Base-by-base conservation (phyloP, 805 yeast species). In the Candida corydali region DNA sequence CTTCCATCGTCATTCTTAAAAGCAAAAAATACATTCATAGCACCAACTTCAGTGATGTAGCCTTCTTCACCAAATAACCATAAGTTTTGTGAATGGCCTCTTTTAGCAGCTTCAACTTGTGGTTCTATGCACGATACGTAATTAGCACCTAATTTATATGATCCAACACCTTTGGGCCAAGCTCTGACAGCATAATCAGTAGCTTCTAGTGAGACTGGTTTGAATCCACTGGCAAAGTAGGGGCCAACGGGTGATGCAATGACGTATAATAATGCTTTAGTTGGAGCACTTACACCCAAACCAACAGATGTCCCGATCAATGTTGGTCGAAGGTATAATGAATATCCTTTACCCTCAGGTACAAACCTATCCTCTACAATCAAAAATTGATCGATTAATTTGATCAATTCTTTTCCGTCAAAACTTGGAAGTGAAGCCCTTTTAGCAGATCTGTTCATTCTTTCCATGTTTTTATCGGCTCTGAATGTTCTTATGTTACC, bases 151-250 rank as follows among this genome's bases (percentile, higher is more conserved):
- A 91, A 78, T 67, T 91, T 91, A 64, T 78, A 82, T 77, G 91
- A 84, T 65, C 98, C 98, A 51, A 80, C 88, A 63, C 98, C 98
- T 55, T 96, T 96, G 57, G 98, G 98, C 98, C 98, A 91, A 20
- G 98, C 98, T 70, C 98, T 85, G 23, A 89, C 89, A 34, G 96
- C 96, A 51, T 86, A 80, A 58, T 87, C 95, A 24, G 96, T 89
- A 48, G 98, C 97, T 68, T 91, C 96, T 46, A 93, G 75, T 43
- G 78, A 73, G 37, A 93, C 96, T 28, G 98, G 96, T 67, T 89
- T 88, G 79, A 91, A 91, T 14, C 98, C 97, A 14, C 96, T 84
- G 54, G 83, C 75, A 45, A 50, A 65, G 75, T 91, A 93, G 17
- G 98, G 97, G 34, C 98, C 98, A 20, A 91, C 98, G 19, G 98